Conservation (phyloP, 2,329 filamentous ascomycete genomes). For the Claviceps capensis region DNA sequence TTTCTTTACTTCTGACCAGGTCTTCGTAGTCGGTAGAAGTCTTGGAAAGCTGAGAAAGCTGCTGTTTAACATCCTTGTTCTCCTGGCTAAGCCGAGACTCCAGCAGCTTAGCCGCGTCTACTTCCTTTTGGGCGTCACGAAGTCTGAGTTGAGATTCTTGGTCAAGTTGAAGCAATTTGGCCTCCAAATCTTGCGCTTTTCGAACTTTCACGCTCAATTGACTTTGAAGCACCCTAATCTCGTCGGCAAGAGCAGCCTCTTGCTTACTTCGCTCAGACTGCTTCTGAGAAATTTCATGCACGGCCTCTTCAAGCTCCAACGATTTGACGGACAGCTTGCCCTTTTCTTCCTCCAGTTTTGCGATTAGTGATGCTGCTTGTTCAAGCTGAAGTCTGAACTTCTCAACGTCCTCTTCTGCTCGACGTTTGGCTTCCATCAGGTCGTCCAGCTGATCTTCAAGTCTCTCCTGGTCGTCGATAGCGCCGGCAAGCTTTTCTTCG, state of each 20-base stretch:
- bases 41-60: conserved; percentile 73
- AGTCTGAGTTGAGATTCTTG: conserved; percentile 84
- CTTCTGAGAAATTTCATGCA: conserved; percentile 55
- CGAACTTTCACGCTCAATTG: conserved; percentile 80
- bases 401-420: conserved; percentile 72
- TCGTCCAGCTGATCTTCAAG: conserved; percentile 89
- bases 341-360: conserved; percentile 77
- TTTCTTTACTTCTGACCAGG: conserved; percentile 83
- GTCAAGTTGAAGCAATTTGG: conserved; percentile 69
- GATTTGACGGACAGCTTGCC: conserved; percentile 55
- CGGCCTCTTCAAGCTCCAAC: conserved; percentile 52
- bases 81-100: conserved; percentile 68
- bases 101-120: conserved; percentile 58
- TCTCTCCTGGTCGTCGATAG: conserved; percentile 85
- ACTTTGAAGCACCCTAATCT: conserved; percentile 84
- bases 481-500: conserved; percentile 81
- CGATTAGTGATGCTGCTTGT: conserved; percentile 79
- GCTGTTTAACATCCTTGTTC: conserved; percentile 68
- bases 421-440: conserved; percentile 77
- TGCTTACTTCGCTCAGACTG: conserved; percentile 63
- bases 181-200: conserved; percentile 77
- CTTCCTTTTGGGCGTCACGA: conserved; percentile 62
- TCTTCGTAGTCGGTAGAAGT: conserved; percentile 95
- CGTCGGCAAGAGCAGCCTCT: conserved; percentile 63
- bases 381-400: conserved; percentile 70